Evolutionary conservation across 257 asterid species (phyloP).

Genomic region (Nicotiana benthamiana): DNA sequence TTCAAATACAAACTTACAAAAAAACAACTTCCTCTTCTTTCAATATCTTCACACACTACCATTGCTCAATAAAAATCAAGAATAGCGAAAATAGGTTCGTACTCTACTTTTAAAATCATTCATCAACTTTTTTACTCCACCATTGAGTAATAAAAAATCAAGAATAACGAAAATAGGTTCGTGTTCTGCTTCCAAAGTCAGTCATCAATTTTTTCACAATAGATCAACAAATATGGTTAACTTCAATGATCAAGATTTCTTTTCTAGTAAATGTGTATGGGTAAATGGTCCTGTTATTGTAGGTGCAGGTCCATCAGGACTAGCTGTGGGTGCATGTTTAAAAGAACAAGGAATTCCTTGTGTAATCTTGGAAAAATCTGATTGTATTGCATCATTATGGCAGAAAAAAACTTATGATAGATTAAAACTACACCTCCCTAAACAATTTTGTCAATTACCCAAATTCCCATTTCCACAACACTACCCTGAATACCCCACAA

Average conservation of each 20-base stretch:
- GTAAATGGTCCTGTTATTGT: slow-evolving; percentile 20
- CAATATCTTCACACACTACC: not conserved
- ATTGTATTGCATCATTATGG: slow-evolving; percentile 19
- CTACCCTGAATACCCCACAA: slow-evolving; percentile 20
- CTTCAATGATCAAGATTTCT: not conserved
- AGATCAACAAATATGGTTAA: not conserved
- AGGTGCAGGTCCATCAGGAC: slow-evolving; percentile 19
- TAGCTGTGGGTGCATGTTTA: slow-evolving; percentile 15
- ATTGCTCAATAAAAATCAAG: not conserved
- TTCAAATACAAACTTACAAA: not conserved
- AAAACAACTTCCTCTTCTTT: not conserved
- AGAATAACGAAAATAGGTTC: not conserved
- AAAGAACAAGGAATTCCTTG: slow-evolving; percentile 11
- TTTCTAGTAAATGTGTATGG: slow-evolving; percentile 9
- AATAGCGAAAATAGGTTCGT: not conserved
- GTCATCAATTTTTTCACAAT: not conserved
- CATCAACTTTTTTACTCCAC: not conserved
- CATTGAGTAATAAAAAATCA: not conserved
- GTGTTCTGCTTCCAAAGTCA: not conserved
- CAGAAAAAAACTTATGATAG: slow-evolving; percentile 14
- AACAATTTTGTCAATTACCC: slow-evolving; percentile 14
- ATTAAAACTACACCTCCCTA: slow-evolving; percentile 13
- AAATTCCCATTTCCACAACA: slow-evolving; percentile 10
- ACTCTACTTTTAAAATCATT: not conserved
- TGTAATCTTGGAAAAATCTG: slow-evolving; percentile 15